These are phyloP conservation scores for Xylaria venustula DNA, from an alignment of 495 filamentous ascomycete species.

Conservation along the genomic window DNA sequence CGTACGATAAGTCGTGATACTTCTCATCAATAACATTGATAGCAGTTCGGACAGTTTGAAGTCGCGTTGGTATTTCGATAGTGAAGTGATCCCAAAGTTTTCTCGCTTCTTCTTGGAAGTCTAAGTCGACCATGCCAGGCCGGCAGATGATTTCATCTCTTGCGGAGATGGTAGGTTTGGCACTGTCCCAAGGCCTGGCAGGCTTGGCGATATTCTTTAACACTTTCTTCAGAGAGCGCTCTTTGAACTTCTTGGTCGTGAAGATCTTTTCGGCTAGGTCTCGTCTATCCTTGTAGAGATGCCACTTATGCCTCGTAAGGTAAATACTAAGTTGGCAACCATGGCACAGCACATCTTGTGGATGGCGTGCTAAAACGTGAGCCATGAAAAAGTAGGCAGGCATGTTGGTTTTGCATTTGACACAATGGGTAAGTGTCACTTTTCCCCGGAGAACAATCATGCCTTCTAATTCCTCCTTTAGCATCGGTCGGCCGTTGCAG, in stretches of 20 bases:
- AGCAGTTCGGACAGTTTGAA: not conserved
- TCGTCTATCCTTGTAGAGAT: not conserved
- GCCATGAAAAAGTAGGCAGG: constrained; percentile 18
- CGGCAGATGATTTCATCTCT: not conserved
- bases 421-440: not conserved
- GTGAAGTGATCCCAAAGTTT: not conserved
- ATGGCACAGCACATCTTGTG: constrained; percentile 1
- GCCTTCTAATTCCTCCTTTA: not conserved
- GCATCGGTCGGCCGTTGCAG: constrained; percentile 11
- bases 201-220: not conserved
- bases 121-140: not conserved
- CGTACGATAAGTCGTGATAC: not conserved
- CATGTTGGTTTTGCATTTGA: not conserved
- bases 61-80: not conserved
- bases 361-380: not conserved
- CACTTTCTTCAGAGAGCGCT: not conserved
- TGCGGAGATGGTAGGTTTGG: not conserved
- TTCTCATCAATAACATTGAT: not conserved
- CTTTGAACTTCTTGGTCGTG: not conserved
- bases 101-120: not conserved
- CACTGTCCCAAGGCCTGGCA: not conserved
- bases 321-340: constrained; percentile 12
- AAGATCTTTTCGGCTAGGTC: not conserved
- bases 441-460: not conserved
- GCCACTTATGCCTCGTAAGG: not conserved